Base-by-base conservation (phyloP, 768 basidiomycete species). In the Russula abietina region DNA sequence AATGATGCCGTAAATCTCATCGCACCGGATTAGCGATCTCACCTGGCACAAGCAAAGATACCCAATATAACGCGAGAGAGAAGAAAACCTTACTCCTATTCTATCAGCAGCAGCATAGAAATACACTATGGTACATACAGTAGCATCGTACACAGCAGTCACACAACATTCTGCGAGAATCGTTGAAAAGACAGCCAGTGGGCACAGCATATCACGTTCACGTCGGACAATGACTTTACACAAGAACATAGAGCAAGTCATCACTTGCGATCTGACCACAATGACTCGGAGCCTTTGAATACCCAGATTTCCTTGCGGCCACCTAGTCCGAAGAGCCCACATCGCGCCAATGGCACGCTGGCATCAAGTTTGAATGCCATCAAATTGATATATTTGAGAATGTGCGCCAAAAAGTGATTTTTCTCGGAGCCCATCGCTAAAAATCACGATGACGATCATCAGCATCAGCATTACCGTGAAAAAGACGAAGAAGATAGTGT, bases 281-380 rank as follows among this genome's bases (percentile, higher is more conserved):
- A 62, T 69, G 69, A 43, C 59, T 67, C 61, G 17, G 67, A 68
- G 52, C 84, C 77, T 66, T 80, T 80, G 76, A 90, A 88, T 28
- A 90, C 76, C 75, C 88, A 82, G 19, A 88, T 68, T 70, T 89
- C 88, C 68, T 78, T 81, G 61, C 79, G 77, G 16, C 72, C 69
- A 14, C 76, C 74, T 30, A 81, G 68, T 26, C 76, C 75, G 52
- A 79, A 67, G 30, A 77, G 65, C 5, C 76, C 75, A 11, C 69
- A 60, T 7, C 73, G 69, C 1, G 78, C 83, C 69, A 91, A 78
- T 0, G 84, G 81, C 19, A 91, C 72, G 22, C 85, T 81, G 2
- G 87, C 85, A 65, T 86, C 83, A 16, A 91, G 79, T 53, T 80
- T 78, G 71, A 81, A 91, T 14, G 84, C 81, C 58, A 83, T 73